Evolutionary conservation across 768 basidiomycete species (phyloP).

Genomic region (Tylopilus plumbeoviolaceoides): DNA sequence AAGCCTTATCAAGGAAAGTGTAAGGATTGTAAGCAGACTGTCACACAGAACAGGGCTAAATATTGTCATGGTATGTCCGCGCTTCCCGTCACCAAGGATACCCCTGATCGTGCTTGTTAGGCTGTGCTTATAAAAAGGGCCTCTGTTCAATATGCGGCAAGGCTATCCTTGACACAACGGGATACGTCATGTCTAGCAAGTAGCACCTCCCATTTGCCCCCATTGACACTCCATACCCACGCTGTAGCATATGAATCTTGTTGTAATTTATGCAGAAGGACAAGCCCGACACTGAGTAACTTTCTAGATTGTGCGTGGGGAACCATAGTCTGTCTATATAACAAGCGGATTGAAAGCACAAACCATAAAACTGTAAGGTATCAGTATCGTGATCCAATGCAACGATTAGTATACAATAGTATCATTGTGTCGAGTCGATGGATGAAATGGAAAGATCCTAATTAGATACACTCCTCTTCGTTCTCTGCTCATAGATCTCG

Average conservation of each 20-base stretch:
- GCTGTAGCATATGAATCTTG: constrained; percentile 15
- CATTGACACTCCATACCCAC: constrained; percentile 18
- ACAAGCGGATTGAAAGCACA: too few relatives aligned
- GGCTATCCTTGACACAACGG: constrained; percentile 76
- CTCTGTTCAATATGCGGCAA: constrained; percentile 87
- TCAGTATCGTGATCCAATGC: not conserved
- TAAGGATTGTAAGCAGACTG: constrained; percentile 81
- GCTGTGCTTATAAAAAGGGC: constrained; percentile 86
- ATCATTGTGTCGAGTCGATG: constrained; percentile 3
- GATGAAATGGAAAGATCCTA: constrained; percentile 18
- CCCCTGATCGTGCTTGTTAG: constrained; percentile 34
- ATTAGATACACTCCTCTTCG: constrained; percentile 23
- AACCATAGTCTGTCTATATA: too few relatives aligned
- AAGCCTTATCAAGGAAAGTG: constrained; percentile 86
- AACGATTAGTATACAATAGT: constrained; percentile 10
- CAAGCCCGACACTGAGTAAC: not conserved
- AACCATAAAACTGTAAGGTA: too few relatives aligned
- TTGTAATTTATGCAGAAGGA: constrained; percentile 10
- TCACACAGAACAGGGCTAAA: constrained; percentile 83
- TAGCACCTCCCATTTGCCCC: constrained; percentile 31
- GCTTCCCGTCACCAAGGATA: constrained; percentile 2
- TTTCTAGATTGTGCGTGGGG: not conserved
- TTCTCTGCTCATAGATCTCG: constrained; percentile 65
- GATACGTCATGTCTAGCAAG: constrained; percentile 84
- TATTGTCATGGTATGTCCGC: constrained; percentile 74